Percentiles rank a stretch among this genome's conserved stretches.
Conservation (phyloP, 495 filamentous ascomycete species). For the Immersiella caudata region DNA sequence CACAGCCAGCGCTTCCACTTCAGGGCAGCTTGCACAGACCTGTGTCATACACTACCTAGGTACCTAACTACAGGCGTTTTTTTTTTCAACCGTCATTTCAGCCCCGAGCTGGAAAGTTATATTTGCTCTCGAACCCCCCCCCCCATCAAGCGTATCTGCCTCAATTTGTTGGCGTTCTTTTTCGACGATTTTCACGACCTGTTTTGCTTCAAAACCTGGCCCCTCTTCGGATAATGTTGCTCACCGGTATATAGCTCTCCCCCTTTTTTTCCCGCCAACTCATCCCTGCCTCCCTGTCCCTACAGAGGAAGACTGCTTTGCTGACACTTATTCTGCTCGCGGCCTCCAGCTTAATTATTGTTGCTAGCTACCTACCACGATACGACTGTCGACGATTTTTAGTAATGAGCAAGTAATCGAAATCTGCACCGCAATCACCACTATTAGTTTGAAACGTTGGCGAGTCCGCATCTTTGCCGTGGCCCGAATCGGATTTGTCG, state of each 20-base stretch:
- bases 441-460: constrained; percentile 21
- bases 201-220: constrained; percentile 8
- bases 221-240: constrained; percentile 17
- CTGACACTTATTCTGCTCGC: constrained; percentile 6
- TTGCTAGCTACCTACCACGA: constrained; percentile 13
- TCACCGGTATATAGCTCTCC: constrained; percentile 16
- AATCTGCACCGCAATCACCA: constrained; percentile 4
- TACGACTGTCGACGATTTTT: constrained; percentile 7
- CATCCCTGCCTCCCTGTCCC: background rate
- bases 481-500: constrained; percentile 19
- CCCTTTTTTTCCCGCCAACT: constrained; percentile 16
- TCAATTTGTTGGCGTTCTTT: constrained; percentile 16
- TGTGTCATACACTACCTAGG: constrained; percentile 1
- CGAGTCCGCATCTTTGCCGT: constrained; percentile 15
- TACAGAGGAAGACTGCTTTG: constrained; percentile 4
- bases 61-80: background rate
- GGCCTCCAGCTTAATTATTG: constrained; percentile 14
- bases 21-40: constrained; percentile 18
- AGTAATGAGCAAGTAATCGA: constrained; percentile 15
- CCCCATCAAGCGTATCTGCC: background rate
- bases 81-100: constrained; percentile 25
- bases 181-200: constrained; percentile 16
- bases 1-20: constrained; percentile 16
- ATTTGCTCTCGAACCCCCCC: constrained; percentile 20
- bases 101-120: constrained; percentile 18